Percentiles rank a stretch among this genome's conserved stretches.
Evolutionary conservation across 345 rosid species (phyloP).

Genomic region (Mercurialis annua): DNA sequence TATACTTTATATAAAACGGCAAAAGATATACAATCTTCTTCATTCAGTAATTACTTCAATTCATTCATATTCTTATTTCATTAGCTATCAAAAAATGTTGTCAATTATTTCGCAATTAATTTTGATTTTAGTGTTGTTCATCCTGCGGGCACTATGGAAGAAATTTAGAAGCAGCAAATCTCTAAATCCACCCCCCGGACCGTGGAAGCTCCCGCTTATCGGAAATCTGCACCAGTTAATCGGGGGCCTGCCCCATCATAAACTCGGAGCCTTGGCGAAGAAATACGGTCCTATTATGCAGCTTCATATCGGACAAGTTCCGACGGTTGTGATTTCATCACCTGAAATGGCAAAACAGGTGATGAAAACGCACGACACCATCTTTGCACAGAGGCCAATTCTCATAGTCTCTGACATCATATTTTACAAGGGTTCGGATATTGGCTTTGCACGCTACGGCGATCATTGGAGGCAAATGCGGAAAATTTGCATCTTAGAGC

Average conservation of each 20-base stretch:
- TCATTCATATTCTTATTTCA: too few relatives aligned
- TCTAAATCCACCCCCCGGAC: not conserved
- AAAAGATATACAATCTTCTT: too few relatives aligned
- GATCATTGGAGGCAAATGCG: too few relatives aligned
- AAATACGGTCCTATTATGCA: not conserved
- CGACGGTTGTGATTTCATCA: not conserved
- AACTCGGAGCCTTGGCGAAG: too few relatives aligned
- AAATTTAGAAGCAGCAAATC: too few relatives aligned
- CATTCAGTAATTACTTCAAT: too few relatives aligned
- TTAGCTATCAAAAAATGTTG: too few relatives aligned
- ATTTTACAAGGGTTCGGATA: not conserved
- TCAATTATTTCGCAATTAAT: too few relatives aligned
- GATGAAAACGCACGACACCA: not conserved
- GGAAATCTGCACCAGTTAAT: too few relatives aligned
- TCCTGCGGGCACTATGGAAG: not conserved
- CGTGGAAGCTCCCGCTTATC: not conserved
- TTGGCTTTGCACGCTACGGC: not conserved
- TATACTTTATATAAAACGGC: too few relatives aligned
- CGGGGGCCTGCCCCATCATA: too few relatives aligned
- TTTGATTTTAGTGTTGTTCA: too few relatives aligned
- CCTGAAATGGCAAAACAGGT: not conserved
- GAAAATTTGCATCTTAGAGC: not conserved
- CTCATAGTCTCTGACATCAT: not conserved
- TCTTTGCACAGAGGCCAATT: not conserved
- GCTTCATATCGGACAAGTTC: not conserved